Evolutionary conservation across 139 green algal species (phyloP), one percentile per base, ranked within the genome.

Genomic region (Chlorella vulgaris): DNA sequence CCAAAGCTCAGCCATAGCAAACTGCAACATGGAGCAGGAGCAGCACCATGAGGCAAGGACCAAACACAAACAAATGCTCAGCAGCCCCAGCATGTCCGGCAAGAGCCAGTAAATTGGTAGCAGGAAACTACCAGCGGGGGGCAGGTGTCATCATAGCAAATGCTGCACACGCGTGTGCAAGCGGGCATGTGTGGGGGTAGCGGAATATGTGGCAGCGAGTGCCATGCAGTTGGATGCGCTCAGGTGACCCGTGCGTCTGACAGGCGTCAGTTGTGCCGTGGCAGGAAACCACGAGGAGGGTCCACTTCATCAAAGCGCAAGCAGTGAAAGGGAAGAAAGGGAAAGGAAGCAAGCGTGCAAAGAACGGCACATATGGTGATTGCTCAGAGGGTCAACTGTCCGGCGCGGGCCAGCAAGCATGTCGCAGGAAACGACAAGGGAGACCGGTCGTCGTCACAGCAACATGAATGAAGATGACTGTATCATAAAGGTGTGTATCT

Each of bases 341-440:
- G 61, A 68, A 7, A 33, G 24, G 61, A 24, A 68, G 61, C 4
- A 3, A 19, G 36, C 13, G 61, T 24, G n/a, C n/a, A 68, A n/a
- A 29, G 29, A 13, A 28, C 61, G 7, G 18, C 18, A 38, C 10
- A 10, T 29, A 33, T n/a, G 29, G 6, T 35, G n/a, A 69, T 33
- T 77, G 71, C 71, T 78, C 47, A 78, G 71, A 50, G 31, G 13
- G 71, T 47, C 71, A 43, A 4, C 22, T 3, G 0, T 50, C 60
- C 47, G 40, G 50, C 42, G 33, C 60, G 33, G 6, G 50, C 71
- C 71, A 78, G 71, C 3, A 29, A 51, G 33, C 19, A 43, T 65
- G 71, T 78, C 47, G 71, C 71, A 78, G 71, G 71, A 78, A 78
- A 3, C 31, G 47, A 78, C 71, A 65, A 47, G 21, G 19, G 29